These are phyloP conservation scores for Capsella rubella DNA, from an alignment of 441 rosid genomes.

Conservation along the genomic window DNA sequence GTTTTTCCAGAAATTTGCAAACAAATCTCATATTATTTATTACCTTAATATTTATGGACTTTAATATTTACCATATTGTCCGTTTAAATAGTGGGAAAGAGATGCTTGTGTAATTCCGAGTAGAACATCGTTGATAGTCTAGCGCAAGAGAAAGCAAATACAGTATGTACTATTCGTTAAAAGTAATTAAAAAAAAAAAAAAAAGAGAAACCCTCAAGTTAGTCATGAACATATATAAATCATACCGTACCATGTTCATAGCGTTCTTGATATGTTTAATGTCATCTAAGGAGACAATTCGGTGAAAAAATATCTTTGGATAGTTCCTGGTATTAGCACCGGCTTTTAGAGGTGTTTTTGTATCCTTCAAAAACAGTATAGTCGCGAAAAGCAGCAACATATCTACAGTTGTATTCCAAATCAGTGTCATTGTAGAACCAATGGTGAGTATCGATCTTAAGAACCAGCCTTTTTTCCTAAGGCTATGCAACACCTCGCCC, in stretches of 20 bases:
- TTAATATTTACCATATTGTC: conserved; percentile 48
- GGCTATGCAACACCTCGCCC: not conserved
- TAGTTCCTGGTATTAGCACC: conserved; percentile 31
- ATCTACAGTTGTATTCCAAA: conserved; percentile 38
- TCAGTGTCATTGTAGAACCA: conserved; percentile 13
- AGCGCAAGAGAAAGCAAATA: conserved; percentile 15
- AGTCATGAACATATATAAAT: not conserved
- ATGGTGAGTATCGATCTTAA: conserved; percentile 20
- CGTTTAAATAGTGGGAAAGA: conserved; percentile 61
- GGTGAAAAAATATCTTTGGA: conserved; percentile 48
- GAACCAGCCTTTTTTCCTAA: not conserved
- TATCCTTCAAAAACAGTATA: conserved; percentile 44
- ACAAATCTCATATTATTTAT: not conserved
- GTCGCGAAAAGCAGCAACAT: conserved; percentile 31
- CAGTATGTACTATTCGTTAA: not conserved
- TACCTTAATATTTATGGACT: conserved; percentile 20
- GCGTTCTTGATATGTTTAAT: conserved; percentile 46
- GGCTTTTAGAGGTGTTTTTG: conserved; percentile 51
- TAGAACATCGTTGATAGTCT: conserved; percentile 81
- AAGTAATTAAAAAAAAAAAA: not conserved
- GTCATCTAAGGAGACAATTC: conserved; percentile 44
- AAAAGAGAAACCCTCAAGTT: not conserved
- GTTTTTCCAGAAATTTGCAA: not conserved
- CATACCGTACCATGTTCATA: conserved; percentile 43
- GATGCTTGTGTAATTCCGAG: conserved; percentile 75